Evolutionary conservation across 2,329 filamentous ascomycete genomes (phyloP).

Genomic region (Cytospora piceae): DNA sequence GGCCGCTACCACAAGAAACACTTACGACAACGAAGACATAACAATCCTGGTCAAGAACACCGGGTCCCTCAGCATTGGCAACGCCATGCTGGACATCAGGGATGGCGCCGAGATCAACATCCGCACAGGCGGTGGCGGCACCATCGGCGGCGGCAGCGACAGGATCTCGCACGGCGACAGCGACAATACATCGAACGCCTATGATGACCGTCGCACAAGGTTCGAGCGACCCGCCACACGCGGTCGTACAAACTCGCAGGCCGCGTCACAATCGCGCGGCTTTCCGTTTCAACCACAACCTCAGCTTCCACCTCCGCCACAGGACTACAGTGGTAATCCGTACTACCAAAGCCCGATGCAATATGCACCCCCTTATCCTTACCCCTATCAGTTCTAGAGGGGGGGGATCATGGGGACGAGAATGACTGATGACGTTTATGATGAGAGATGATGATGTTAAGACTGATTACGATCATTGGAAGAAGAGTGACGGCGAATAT

Average conservation of each 20-base stretch:
- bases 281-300: constrained; percentile 12
- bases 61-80: constrained; percentile 59
- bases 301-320: background rate
- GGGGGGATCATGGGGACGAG: background rate
- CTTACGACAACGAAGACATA: constrained; percentile 58
- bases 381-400: constrained; percentile 20
- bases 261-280: constrained; percentile 47
- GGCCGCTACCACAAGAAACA: constrained; percentile 61
- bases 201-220: constrained; percentile 52
- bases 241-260: constrained; percentile 53
- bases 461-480: constrained; percentile 18
- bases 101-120: constrained; percentile 66
- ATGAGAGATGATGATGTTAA: constrained; percentile 22
- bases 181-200: constrained; percentile 51
- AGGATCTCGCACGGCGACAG: constrained; percentile 34
- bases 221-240: constrained; percentile 51
- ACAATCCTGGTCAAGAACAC: constrained; percentile 63
- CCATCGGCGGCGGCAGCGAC: constrained; percentile 54
- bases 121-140: constrained; percentile 43
- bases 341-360: constrained; percentile 5
- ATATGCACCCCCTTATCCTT: constrained; percentile 30
- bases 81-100: constrained; percentile 60
- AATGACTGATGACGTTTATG: constrained; percentile 10
- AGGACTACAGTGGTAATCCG: constrained; percentile 19
- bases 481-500: constrained; percentile 22